Conservation (phyloP, 306 rosid genomes). For the Delonix regia region DNA sequence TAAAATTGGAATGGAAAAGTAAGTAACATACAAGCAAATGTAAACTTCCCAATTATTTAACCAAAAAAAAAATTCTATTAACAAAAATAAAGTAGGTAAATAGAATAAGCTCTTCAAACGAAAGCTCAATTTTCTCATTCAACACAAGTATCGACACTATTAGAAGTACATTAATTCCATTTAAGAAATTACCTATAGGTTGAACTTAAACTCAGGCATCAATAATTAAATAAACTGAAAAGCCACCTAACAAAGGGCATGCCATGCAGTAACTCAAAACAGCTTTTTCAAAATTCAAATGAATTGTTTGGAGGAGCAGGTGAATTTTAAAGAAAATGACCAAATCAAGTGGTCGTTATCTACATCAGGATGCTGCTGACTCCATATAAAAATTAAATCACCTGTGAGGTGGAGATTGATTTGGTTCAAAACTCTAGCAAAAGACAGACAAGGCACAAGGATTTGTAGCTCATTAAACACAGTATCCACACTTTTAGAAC, state of each 20-base stretch:
- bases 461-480: no score
- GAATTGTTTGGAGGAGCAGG: not conserved
- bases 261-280: not conserved
- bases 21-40: not conserved
- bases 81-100: not conserved
- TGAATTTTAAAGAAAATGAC: not conserved
- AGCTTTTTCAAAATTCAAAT: not conserved
- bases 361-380: not conserved
- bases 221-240: not conserved
- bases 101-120: not conserved
- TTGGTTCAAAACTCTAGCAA: not conserved
- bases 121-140: not conserved
- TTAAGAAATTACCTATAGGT: not conserved
- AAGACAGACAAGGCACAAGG: no score
- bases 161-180: not conserved
- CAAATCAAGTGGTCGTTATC: not conserved
- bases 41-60: not conserved
- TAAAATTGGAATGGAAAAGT: constrained; percentile 13
- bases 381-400: not conserved
- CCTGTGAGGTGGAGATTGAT: no score
- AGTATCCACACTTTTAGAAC: no score
- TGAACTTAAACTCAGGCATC: not conserved
- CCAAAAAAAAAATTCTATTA: not conserved
- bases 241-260: not conserved
- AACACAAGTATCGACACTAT: not conserved